These are phyloP conservation scores for Furcasterigmium sp. DNA, from an alignment of 2,329 filamentous ascomycete genomes.

Conservation along the genomic window DNA sequence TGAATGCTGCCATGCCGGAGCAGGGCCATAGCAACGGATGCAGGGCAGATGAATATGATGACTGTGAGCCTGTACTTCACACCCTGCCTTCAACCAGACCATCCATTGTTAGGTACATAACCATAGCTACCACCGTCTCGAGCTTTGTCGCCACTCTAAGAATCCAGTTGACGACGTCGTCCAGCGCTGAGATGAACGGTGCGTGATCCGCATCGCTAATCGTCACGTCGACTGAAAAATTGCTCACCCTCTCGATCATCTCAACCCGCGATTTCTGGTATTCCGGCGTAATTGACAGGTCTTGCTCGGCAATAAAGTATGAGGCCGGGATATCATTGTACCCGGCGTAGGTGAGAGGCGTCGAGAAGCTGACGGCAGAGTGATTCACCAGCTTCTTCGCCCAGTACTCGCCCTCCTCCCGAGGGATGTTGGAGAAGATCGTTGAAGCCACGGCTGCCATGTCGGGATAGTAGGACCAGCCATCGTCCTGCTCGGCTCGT, in stretches of 20 bases:
- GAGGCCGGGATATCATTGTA: slow-evolving; percentile 33
- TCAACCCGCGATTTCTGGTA: slow-evolving; percentile 26
- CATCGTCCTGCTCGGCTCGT: slow-evolving; percentile 24
- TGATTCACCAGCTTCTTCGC: slow-evolving; percentile 16
- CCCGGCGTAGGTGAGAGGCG: slow-evolving; percentile 27
- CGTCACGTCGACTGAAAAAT: slow-evolving; percentile 30
- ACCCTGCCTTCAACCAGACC: too few relatives aligned
- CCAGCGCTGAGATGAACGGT: slow-evolving; percentile 18
- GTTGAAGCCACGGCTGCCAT: slow-evolving; percentile 7
- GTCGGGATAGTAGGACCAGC: slow-evolving; percentile 18
- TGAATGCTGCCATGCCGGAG: too few relatives aligned
- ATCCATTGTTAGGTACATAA: too few relatives aligned
- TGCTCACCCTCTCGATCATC: slow-evolving; percentile 25
- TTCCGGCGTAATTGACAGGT: slow-evolving; percentile 22
- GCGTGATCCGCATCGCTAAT: slow-evolving; percentile 27
- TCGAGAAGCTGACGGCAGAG: slow-evolving; percentile 24
- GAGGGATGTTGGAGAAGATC: slow-evolving; percentile 19
- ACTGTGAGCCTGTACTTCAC: too few relatives aligned
- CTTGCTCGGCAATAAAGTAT: slow-evolving; percentile 30
- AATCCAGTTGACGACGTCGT: slow-evolving; percentile 14
- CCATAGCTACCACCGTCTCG: too few relatives aligned
- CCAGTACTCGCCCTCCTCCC: slow-evolving; percentile 13
- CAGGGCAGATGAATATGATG: too few relatives aligned
- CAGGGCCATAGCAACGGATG: too few relatives aligned
- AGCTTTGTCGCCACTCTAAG: neutral